Base-by-base conservation (phyloP, 2,329 filamentous ascomycete genomes). In the Scorias spongiosa region DNA sequence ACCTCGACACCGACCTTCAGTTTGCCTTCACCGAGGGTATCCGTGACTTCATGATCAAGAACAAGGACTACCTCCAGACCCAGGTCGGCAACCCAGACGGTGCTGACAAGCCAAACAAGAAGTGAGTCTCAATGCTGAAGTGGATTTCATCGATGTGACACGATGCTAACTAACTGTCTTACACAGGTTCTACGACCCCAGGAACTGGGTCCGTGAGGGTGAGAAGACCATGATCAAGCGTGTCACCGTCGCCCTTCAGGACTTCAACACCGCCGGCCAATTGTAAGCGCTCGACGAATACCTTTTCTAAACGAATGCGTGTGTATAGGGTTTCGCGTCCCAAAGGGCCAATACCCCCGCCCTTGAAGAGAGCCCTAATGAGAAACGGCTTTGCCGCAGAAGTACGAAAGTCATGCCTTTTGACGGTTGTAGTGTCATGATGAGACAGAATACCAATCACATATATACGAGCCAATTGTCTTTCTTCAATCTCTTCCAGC, bases 41-140 rank as follows among this genome's bases (percentile, higher is more conserved):
- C 71, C 84, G 91, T 52, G 89, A 98, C 72, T 98, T 87, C 74
- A 75, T 96, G 63, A 67, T 86, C 60, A 83, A 78, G 66, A 95
- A 95, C 78, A 88, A 93, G 72, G 89, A 94, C 58, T 98, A 96
- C 75, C 70, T 98, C 56, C 70, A 76, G 70, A 78, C 74, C 48
- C 76, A 85, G 60, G 82, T 98, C 55, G 91, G 91, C 60, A 98
- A 96, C 77, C 89, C 89, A 53, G 88, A 96, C 42, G 88, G 89
- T 48, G 80, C 78, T 15, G 85, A 94, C 72, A 96, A 96, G 82
- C 89, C 91, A 62, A 98, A 98, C 80, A 98, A 98, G 84, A 96
- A 95, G 57, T 60, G 51, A 42, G 51, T 43, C 18, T 10, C 30
- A 5, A 15, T n/a, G 11, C 28, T n/a, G n/a, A n/a, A n/a, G n/a